phyloP scores from a whole-genome alignment of 192 early-diverging fungal species.

The Phycomyces nitens region DNA sequence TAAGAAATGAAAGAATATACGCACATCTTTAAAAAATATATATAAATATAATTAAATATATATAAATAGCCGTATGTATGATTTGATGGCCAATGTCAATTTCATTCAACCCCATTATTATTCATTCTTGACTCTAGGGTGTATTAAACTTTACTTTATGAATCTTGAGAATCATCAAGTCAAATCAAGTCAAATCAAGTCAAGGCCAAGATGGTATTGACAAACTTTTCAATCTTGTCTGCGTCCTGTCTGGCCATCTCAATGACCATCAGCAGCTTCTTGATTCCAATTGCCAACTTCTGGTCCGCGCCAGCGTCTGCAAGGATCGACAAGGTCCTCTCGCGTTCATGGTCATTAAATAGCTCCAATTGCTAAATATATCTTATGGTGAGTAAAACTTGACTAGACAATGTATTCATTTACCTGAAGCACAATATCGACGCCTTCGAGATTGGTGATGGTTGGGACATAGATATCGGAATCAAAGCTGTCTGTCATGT shows the following conservation, averaged over 20 bases:
- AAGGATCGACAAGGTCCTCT: slow-evolving; percentile 51
- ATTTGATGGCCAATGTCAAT: too few relatives aligned
- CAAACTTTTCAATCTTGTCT: slow-evolving; percentile 78
- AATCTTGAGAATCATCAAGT: too few relatives aligned
- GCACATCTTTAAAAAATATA: slow-evolving; percentile 1
- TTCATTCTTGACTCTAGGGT: too few relatives aligned
- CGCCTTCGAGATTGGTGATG: slow-evolving; percentile 63
- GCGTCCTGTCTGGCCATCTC: slow-evolving; percentile 90
- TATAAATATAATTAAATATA: too few relatives aligned
- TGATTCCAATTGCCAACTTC: slow-evolving; percentile 78
- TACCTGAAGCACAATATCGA: slow-evolving; percentile 70
- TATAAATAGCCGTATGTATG: too few relatives aligned
- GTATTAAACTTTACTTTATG: too few relatives aligned
- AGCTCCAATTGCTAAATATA: slow-evolving; percentile 48
- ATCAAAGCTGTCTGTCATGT: slow-evolving; percentile 82
- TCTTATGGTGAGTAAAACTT: background rate
- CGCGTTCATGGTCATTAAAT: slow-evolving; percentile 69
- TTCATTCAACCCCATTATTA: too few relatives aligned
- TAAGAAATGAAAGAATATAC: background rate
- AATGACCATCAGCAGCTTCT: slow-evolving; percentile 85
- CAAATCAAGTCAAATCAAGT: too few relatives aligned
- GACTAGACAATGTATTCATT: background rate
- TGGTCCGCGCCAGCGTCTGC: slow-evolving; percentile 48
- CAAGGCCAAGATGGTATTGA: slow-evolving; percentile 41
- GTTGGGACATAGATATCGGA: slow-evolving; percentile 78